Conservation (phyloP, 257 asterid species). For the Forsythia suspensa region DNA sequence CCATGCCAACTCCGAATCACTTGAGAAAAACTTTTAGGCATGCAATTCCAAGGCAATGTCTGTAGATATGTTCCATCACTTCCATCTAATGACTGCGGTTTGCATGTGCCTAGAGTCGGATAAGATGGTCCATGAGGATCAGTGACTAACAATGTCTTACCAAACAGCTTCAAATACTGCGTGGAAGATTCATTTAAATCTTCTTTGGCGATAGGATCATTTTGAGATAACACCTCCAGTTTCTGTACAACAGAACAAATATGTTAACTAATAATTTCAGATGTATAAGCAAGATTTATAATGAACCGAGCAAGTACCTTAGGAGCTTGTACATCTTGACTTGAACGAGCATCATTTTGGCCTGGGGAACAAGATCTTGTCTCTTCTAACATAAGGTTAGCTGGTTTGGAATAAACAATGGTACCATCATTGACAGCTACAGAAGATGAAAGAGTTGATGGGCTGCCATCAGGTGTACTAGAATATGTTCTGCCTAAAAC, state of each 20-base stretch:
- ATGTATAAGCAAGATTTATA: neutral
- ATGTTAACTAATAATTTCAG: constrained; percentile 7
- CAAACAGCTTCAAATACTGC: constrained; percentile 74
- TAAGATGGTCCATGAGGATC: constrained; percentile 37
- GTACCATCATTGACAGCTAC: constrained; percentile 23
- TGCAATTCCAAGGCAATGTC: constrained; percentile 29
- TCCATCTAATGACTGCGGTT: constrained; percentile 24
- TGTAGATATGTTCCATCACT: constrained; percentile 21
- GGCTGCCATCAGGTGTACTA: constrained; percentile 37
- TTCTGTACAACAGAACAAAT: constrained; percentile 41
- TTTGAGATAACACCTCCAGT: constrained; percentile 41
- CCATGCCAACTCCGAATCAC: constrained; percentile 24
- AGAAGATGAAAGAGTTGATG: constrained; percentile 51
- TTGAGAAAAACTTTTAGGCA: constrained; percentile 28
- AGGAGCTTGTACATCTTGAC: constrained; percentile 42
- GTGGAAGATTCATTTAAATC: constrained; percentile 46
- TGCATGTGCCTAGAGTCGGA: constrained; percentile 27
- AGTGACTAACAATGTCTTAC: constrained; percentile 64
- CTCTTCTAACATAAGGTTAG: constrained; percentile 36
- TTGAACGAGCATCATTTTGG: constrained; percentile 41
- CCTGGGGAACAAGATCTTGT: constrained; percentile 25
- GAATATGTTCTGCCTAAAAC: constrained; percentile 30
- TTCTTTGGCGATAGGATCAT: constrained; percentile 31
- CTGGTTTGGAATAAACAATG: constrained; percentile 24
- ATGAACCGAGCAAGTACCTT: constrained; percentile 41